Percentiles rank a stretch among this genome's conserved stretches.
Conservation (phyloP, 257 asterid genomes). For the Solanum tarijense region DNA sequence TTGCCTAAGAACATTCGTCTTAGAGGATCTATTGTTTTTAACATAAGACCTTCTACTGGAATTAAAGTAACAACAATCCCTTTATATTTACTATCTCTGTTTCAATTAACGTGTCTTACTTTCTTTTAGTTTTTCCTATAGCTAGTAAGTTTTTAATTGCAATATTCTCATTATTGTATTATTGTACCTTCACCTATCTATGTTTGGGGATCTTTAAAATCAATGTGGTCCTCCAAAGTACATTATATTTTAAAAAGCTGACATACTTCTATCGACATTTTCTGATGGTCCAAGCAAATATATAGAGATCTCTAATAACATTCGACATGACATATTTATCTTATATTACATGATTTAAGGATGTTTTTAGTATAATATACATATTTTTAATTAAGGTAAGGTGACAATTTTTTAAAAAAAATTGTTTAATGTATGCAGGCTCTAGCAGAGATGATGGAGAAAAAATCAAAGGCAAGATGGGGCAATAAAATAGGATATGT, state of each 20-base stretch:
- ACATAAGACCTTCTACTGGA: conserved; percentile 26
- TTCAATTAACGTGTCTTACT: background rate
- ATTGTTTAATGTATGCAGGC: conserved; percentile 13
- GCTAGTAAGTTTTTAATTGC: background rate
- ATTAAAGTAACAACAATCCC: conserved; percentile 14
- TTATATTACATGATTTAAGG: too few species aligned
- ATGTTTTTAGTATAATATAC: background rate
- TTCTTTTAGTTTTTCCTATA: background rate
- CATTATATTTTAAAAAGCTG: background rate
- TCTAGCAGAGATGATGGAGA: conserved; percentile 35
- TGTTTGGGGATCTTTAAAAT: too few species aligned
- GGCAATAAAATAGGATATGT: conserved; percentile 31
- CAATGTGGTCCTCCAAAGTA: background rate
- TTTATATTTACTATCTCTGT: too few species aligned
- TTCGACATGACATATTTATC: background rate
- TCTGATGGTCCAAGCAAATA: too few species aligned
- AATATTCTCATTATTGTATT: background rate
- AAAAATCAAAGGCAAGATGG: conserved; percentile 25
- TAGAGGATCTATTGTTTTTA: conserved; percentile 24
- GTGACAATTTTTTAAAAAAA: background rate
- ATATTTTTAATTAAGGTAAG: background rate
- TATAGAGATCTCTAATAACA: background rate
- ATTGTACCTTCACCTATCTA: background rate
- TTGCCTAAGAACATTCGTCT: conserved; percentile 19
- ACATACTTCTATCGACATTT: background rate